A percentile compares a stretch with the other conserved stretches of the same genome.
phyloP scores from a whole-genome alignment of 192 early-diverging fungal genomes.

The Lunasporangiospora selenospora region DNA sequence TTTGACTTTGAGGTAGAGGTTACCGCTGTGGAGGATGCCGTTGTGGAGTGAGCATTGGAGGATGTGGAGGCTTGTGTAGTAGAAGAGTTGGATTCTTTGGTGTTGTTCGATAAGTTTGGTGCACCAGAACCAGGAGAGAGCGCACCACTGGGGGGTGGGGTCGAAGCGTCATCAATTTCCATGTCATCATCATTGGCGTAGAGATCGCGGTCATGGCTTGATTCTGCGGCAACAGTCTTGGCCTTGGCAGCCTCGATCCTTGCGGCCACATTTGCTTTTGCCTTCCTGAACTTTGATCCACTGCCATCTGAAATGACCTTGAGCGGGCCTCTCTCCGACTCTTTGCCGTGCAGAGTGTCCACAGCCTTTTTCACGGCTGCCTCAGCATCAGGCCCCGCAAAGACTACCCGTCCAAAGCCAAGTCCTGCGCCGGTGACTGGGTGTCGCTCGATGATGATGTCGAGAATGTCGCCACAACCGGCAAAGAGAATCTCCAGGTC shows the following conservation, averaged over 20 bases:
- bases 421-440: constrained; percentile 55
- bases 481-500: constrained; percentile 51
- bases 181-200: constrained; percentile 52
- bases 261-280: constrained; percentile 34
- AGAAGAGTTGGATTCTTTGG: no score
- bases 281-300: constrained; percentile 37
- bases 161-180: constrained; percentile 53
- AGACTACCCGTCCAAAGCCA: constrained; percentile 57
- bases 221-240: constrained; percentile 29
- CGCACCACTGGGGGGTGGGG: constrained; percentile 39
- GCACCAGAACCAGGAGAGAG: background rate
- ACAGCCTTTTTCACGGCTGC: constrained; percentile 54
- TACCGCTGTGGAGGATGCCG: constrained; percentile 9
- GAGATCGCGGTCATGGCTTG: constrained; percentile 27
- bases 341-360: constrained; percentile 54
- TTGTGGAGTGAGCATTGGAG: background rate
- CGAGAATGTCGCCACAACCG: constrained; percentile 55
- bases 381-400: constrained; percentile 47
- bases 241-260: constrained; percentile 41
- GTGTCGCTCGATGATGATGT: constrained; percentile 56
- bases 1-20: constrained; percentile 7
- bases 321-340: constrained; percentile 48
- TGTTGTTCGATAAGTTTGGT: no score
- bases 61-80: background rate
- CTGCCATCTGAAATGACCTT: constrained; percentile 39